Evolutionary conservation across 768 basidiomycete species (phyloP), one percentile per base, ranked within the genome.

Genomic region (Tulasnella sp.): DNA sequence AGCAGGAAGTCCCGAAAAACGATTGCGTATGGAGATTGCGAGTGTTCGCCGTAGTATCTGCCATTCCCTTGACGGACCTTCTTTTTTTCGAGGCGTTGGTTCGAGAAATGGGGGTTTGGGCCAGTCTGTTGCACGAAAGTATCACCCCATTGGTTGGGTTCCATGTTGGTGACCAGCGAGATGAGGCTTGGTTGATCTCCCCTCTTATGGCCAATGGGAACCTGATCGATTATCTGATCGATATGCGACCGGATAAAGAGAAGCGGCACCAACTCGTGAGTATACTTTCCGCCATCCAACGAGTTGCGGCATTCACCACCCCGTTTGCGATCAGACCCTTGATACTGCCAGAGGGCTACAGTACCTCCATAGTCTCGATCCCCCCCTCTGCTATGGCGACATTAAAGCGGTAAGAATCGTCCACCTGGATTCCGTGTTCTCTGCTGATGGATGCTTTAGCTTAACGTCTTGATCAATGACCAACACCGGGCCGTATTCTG

Each of bases 321-420:
- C 8, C 15, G 17, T 6, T 23, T 35, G 25, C 17, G 2, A 15
- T 5, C 35, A 61, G 59, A 27, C 61, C 32, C 32, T 49, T 8
- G 59, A 52, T 8, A 41, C 50, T 14, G 53, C 55, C 2, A 35
- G 27, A 12, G 61, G 59, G 4, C 51, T 62, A 6, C 27, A 23
- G 3, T 60, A 62, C 49, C 29, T 62, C 6, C 61, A 62, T 36
- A 50, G 29, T 14, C 51, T 40, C 15, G 17, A 14, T 41, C 59
- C 59, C 32, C 46, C 61, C 25, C 29, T 62, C 11, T 53, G 58
- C 5, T 59, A 62, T 40, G 61, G 61, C 9, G 61, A 62, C 42
- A 40, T 62, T 21, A 60, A 60, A 57, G 41, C 49, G 3, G 61
- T 62, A 25, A 29, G 61, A 31, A 34, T 19, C 36, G 15, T 17